Base-by-base conservation (phyloP, 805 yeast genomes). In the Saccharomycopsis fibuligera region DNA sequence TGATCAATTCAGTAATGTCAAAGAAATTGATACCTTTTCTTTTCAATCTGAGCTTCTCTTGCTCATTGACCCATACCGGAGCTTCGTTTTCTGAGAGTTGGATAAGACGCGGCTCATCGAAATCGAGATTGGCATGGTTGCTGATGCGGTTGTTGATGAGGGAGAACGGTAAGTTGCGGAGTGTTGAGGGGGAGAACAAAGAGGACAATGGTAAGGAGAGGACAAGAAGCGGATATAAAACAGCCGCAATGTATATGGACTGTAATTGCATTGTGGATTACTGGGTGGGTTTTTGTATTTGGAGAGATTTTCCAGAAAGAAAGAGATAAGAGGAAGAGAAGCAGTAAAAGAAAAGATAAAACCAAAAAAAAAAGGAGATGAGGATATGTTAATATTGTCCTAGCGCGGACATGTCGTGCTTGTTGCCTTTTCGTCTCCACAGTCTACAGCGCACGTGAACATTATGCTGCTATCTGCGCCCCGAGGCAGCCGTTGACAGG, bases 31-130 rank as follows among this genome's bases (percentile, higher is more conserved):
- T 40, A 3, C 40, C 33, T 22, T 55, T 61, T 45, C 76, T 62
- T 57, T 67, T 67, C 39, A 76, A 60, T n/a, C 58, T 59, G n/a
- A 72, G 55, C 57, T 76, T 68, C 45, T 75, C 74, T 12, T 61
- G 61, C 49, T 74, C 79, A 14, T 64, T 58, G 44, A 68, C 70
- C 49, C 50, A 44, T 3, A 62, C 49, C 2, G 62, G 50, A 9
- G 41, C 60, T 9, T 56, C 48, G 8, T 53, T 52, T 16, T 58
- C 57, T 9, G 58, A 54, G 1, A 59, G 29, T 48, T 65, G 63
- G 35, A 65, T 42, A 3, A 58, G 44, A 48, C 63, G 54, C 16
- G 49, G 30, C n/a, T 57, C 45, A 24, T 54, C 57, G 29, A n/a
- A 29, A 19, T 37, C 51, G 30, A 33, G 8, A 9, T 9, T 17